Evolutionary conservation across 208 protist species (phyloP).

Genomic region (Crithidia sp.): DNA sequence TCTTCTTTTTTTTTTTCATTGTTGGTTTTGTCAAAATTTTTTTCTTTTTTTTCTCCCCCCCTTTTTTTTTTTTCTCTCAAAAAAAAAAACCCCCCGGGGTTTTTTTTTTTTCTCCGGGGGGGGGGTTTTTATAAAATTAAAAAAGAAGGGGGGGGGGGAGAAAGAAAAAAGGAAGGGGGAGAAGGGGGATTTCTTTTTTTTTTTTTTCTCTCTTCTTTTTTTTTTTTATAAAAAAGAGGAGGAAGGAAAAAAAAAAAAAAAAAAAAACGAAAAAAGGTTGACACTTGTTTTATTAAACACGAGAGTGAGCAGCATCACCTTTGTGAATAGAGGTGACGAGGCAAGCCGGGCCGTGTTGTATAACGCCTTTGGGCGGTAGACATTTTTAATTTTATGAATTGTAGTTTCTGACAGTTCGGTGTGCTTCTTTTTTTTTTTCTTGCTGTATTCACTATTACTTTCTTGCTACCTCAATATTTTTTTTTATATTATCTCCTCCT

Average conservation of each 20-base stretch:
- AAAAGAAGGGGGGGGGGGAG: too few species aligned
- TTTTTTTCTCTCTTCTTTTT: too few species aligned
- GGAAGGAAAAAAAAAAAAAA: too few species aligned
- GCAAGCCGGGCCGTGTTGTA: too few species aligned
- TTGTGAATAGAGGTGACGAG: too few species aligned
- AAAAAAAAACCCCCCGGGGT: not conserved
- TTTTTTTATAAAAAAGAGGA: too few species aligned
- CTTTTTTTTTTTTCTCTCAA: not conserved
- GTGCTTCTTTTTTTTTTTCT: not conserved
- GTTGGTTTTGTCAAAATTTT: not conserved
- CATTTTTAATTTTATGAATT: not conserved
- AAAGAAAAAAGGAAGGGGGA: too few species aligned
- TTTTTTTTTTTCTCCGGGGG: not conserved
- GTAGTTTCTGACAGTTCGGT: not conserved
- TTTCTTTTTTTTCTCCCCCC: not conserved
- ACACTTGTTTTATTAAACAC: too few species aligned
- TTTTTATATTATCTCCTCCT: not conserved
- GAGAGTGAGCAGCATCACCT: too few species aligned
- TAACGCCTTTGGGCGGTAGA: not conserved
- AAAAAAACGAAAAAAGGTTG: too few species aligned
- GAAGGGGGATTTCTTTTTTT: too few species aligned
- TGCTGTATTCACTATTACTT: not conserved
- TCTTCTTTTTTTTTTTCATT: not conserved
- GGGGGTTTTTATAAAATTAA: too few species aligned
- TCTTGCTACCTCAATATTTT: not conserved